Evolutionary conservation across 2,329 filamentous ascomycete species (phyloP).

Genomic region (Hortaea werneckii): DNA sequence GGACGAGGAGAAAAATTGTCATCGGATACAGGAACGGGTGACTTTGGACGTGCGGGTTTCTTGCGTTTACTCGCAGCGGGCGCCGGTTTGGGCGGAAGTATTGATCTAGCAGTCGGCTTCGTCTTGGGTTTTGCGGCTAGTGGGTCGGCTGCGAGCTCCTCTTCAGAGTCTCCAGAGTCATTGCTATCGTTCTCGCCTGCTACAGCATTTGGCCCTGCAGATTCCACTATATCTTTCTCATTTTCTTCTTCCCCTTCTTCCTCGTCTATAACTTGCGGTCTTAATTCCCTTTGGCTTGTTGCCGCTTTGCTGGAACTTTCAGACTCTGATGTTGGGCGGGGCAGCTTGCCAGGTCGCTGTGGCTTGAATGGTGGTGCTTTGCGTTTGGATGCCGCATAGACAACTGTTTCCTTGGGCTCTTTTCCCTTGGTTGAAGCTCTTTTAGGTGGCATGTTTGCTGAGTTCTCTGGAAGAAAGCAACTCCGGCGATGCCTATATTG

Average conservation of each 20-base stretch:
- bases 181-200: no score
- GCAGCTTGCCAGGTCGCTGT: conserved; percentile 12
- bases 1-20: not conserved
- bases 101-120: not conserved
- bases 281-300: not conserved
- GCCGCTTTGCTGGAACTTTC: conserved; percentile 6
- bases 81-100: conserved; percentile 2
- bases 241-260: conserved; percentile 13
- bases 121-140: conserved; percentile 8
- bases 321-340: conserved; percentile 22
- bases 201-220: no score
- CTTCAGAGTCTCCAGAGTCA: conserved; percentile 7
- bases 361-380: conserved; percentile 26
- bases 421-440: conserved; percentile 23
- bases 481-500: no score
- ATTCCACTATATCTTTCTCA: not conserved
- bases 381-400: conserved; percentile 23
- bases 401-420: conserved; percentile 23
- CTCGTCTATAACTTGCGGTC: not conserved
- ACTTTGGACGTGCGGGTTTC: not conserved
- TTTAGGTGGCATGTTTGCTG: not conserved
- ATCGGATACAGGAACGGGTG: not conserved
- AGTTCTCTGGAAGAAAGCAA: no score
- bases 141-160: conserved; percentile 15
- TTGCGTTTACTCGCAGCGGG: not conserved